Conservation (phyloP, 371 early-diverging fungal genomes). For the Conidiobolus incongruus region DNA sequence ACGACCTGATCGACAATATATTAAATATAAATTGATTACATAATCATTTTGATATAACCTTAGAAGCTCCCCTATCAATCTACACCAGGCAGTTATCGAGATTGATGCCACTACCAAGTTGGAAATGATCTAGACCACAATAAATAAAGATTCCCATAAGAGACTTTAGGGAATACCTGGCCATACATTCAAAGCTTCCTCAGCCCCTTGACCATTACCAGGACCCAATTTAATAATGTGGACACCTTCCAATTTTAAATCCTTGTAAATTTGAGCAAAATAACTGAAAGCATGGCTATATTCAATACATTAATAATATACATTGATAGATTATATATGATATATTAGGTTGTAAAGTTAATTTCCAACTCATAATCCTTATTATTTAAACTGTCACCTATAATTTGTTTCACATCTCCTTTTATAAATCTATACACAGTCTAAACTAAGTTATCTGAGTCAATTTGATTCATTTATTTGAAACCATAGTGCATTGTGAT, state of each 20-base stretch:
- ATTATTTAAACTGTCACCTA: conserved; percentile 75
- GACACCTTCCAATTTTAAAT: conserved; percentile 47
- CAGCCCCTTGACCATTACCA: conserved; percentile 69
- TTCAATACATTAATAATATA: background rate
- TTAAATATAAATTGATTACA: background rate
- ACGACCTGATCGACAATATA: conserved; percentile 32
- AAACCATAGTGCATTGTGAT: too few relatives aligned
- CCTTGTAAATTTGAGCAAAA: conserved; percentile 59
- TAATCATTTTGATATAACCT: conserved; percentile 17
- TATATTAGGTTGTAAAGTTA: conserved; percentile 63
- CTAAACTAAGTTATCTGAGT: conserved; percentile 60
- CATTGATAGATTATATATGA: background rate
- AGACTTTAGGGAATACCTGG: conserved; percentile 21
- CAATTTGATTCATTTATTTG: too few relatives aligned
- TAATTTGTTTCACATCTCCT: conserved; percentile 94
- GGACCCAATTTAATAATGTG: conserved; percentile 90
- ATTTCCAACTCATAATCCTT: conserved; percentile 39
- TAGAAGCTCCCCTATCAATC: conserved; percentile 64
- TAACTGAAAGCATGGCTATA: conserved; percentile 43
- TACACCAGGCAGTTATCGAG: conserved; percentile 64
- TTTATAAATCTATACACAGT: conserved; percentile 92
- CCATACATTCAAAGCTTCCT: conserved; percentile 62
- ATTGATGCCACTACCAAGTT: conserved; percentile 89
- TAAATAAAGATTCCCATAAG: background rate
- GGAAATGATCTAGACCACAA: conserved; percentile 28